Percentiles rank a stretch among this genome's conserved stretches.
Evolutionary conservation across 306 rosid species (phyloP).

Genomic region (Quillaja saponaria): DNA sequence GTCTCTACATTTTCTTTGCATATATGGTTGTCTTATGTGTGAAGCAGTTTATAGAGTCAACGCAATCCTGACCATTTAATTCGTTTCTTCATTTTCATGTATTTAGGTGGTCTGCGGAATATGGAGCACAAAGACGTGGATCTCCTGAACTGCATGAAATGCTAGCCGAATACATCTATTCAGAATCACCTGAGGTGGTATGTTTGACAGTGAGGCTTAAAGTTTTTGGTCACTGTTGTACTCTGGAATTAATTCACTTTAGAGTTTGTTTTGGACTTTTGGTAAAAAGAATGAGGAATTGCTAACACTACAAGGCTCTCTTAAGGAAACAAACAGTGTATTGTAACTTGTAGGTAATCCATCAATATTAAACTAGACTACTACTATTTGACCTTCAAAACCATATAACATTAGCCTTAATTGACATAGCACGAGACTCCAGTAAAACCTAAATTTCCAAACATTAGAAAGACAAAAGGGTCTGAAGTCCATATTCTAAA

Average conservation of each 20-base stretch:
- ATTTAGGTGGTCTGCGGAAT: slow-evolving; percentile 89
- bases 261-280: neutral
- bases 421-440: no score
- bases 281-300: no score
- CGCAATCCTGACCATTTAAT: neutral
- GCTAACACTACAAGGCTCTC: no score
- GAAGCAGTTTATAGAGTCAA: slow-evolving; percentile 11
- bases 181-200: slow-evolving; percentile 94
- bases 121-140: slow-evolving; percentile 65
- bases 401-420: no score
- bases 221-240: slow-evolving; percentile 15
- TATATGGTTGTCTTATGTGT: neutral
- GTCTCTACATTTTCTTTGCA: no score
- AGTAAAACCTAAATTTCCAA: no score
- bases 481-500: no score
- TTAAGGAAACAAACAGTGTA: no score
- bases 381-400: no score
- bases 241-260: slow-evolving; percentile 23
- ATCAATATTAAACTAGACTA: no score
- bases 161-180: slow-evolving; percentile 86
- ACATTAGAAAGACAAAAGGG: no score
- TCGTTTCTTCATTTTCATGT: neutral
- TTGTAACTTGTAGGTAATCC: no score
- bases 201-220: slow-evolving; percentile 33
- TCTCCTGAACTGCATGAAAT: slow-evolving; percentile 83